These are phyloP conservation scores for Backusella psychrophila DNA, from an alignment of 192 early-diverging fungal genomes.

Conservation along the genomic window DNA sequence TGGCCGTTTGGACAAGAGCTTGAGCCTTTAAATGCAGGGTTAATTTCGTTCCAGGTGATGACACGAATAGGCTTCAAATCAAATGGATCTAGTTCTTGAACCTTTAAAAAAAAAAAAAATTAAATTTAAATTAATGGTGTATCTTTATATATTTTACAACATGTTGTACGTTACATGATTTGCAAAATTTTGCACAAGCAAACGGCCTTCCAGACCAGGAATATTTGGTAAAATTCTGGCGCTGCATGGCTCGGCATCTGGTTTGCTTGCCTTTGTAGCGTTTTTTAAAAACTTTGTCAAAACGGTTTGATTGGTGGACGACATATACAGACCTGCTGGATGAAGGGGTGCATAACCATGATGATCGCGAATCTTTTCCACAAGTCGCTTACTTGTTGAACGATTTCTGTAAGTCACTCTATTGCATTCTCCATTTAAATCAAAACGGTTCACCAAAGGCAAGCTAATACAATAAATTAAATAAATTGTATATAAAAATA, in stretches of 20 bases:
- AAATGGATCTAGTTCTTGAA: conserved; percentile 67
- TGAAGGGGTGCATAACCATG: conserved; percentile 70
- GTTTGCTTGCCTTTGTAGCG: conserved; percentile 47
- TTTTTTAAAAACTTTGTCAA: conserved; percentile 59
- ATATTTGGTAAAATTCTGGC: conserved; percentile 55
- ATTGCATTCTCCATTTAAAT: conserved; percentile 54
- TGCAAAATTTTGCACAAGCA: conserved; percentile 69
- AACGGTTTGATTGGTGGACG: conserved; percentile 69
- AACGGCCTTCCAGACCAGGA: conserved; percentile 56
- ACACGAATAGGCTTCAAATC: conserved; percentile 60
- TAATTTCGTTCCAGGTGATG: conserved; percentile 60
- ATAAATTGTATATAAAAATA: neutral
- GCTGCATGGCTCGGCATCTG: conserved; percentile 68
- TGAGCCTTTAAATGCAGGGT: conserved; percentile 63
- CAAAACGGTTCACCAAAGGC: conserved; percentile 71
- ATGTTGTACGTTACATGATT: conserved; percentile 48
- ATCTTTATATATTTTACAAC: too few species aligned
- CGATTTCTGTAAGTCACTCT: conserved; percentile 59
- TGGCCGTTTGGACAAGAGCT: conserved; percentile 68
- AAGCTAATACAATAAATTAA: conserved; percentile 33
- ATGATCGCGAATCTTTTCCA: conserved; percentile 63
- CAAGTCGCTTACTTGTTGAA: conserved; percentile 58
- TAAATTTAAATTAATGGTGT: neutral
- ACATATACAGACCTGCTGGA: conserved; percentile 64
- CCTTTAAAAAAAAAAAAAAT: conserved; percentile 18